These are phyloP conservation scores for Eimeria tenella DNA, from an alignment of 169 alveolate genomes.

Conservation along the genomic window DNA sequence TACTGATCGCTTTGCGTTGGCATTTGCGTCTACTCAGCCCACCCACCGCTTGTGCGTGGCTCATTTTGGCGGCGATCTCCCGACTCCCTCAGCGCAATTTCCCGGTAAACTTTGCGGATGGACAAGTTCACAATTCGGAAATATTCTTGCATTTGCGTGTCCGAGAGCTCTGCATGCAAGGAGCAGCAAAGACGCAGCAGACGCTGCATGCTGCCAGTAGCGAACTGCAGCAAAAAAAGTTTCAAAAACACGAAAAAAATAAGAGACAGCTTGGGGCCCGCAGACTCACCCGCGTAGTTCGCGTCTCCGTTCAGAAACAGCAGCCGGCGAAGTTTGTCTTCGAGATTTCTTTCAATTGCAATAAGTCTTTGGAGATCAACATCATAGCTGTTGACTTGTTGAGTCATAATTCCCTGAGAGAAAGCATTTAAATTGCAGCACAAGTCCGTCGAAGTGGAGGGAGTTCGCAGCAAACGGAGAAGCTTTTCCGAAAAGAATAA, in stretches of 20 bases:
- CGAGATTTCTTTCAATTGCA: conserved; percentile 70
- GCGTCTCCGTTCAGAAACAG: conserved; percentile 77
- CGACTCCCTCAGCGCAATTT: conserved; percentile 72
- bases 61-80: conserved; percentile 57
- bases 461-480: no score
- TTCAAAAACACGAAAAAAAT: neutral
- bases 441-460: no score
- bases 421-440: no score
- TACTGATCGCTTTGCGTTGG: conserved; percentile 46
- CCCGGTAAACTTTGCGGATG: conserved; percentile 79
- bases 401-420: conserved; percentile 65
- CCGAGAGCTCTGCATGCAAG: conserved; percentile 51
- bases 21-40: conserved; percentile 62
- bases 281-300: conserved; percentile 74
- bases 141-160: conserved; percentile 73
- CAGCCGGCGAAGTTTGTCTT: conserved; percentile 68
- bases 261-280: neutral
- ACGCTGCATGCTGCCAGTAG: neutral
- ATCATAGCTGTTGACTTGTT: conserved; percentile 66
- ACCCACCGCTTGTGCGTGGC: conserved; percentile 77
- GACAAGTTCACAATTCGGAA: conserved; percentile 78
- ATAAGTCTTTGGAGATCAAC: conserved; percentile 69
- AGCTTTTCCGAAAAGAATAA: neutral
- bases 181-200: neutral
- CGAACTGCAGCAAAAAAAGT: neutral